phyloP scores from a whole-genome alignment of 169 alveolate genomes.

The Perkinsus marinus region DNA sequence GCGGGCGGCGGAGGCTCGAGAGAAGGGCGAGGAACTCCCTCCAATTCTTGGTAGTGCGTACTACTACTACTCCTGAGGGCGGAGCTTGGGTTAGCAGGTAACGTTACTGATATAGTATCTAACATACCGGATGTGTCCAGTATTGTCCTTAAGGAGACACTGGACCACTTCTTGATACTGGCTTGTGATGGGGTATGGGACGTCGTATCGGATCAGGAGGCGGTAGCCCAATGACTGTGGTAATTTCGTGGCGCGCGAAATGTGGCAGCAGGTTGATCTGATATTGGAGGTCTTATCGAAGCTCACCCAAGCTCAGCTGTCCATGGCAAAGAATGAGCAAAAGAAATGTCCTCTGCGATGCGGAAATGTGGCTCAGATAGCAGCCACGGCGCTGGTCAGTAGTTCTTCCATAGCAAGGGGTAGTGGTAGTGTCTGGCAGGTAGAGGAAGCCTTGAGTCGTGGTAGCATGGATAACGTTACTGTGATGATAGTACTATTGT shows the following conservation, averaged over 20 bases:
- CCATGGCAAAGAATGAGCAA: background rate
- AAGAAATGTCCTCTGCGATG: background rate
- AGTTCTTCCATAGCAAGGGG: background rate
- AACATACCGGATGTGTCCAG: background rate
- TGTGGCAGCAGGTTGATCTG: background rate
- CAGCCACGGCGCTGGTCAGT: background rate
- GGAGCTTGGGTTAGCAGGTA: background rate
- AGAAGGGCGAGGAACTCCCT: background rate
- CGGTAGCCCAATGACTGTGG: background rate
- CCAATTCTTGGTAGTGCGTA: background rate
- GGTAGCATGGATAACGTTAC: background rate
- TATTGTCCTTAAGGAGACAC: background rate
- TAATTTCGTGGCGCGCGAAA: background rate
- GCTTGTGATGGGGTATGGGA: background rate
- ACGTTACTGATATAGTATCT: background rate
- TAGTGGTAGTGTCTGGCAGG: background rate
- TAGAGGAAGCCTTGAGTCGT: background rate
- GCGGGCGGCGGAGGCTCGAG: background rate
- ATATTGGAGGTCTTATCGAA: background rate
- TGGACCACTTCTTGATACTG: background rate
- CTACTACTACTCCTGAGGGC: no score
- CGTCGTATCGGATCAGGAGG: background rate
- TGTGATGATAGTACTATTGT: background rate
- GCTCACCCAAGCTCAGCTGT: background rate
- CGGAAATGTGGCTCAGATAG: background rate